phyloP scores from a whole-genome alignment of 2,329 filamentous ascomycete species.

The Alternaria brassicicola region DNA sequence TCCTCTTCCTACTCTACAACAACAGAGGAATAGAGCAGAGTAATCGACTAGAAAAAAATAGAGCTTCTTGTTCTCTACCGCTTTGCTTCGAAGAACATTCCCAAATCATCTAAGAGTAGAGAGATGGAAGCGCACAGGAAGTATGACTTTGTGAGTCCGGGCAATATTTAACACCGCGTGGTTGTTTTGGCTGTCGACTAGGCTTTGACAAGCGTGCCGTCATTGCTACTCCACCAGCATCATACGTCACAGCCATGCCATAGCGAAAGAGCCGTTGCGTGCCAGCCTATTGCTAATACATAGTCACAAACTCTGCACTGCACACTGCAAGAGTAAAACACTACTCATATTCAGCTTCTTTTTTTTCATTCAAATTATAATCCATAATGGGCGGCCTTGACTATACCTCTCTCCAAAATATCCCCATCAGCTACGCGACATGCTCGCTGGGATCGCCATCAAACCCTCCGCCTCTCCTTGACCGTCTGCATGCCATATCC shows the following conservation, averaged over 20 bases:
- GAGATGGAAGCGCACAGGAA: too few species aligned
- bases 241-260: constrained; percentile 33
- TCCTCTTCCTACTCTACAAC: too few species aligned
- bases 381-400: constrained; percentile 43
- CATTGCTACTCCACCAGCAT: constrained; percentile 23
- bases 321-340: not conserved
- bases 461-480: constrained; percentile 57
- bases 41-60: too few species aligned
- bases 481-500: constrained; percentile 68
- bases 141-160: too few species aligned
- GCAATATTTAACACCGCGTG: too few species aligned
- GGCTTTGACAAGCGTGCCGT: constrained; percentile 7
- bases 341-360: not conserved
- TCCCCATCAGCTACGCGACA: constrained; percentile 62
- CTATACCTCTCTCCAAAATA: constrained; percentile 43
- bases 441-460: constrained; percentile 59
- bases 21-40: too few species aligned
- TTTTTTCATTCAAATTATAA: not conserved
- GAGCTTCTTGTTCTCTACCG: too few species aligned
- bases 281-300: not conserved
- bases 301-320: not conserved
- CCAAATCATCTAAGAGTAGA: too few species aligned
- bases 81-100: too few species aligned
- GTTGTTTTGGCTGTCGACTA: not conserved
- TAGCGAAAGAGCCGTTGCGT: constrained; percentile 11